Evolutionary conservation across 805 yeast genomes (phyloP).

Genomic region (Candida methanosorbosa): DNA sequence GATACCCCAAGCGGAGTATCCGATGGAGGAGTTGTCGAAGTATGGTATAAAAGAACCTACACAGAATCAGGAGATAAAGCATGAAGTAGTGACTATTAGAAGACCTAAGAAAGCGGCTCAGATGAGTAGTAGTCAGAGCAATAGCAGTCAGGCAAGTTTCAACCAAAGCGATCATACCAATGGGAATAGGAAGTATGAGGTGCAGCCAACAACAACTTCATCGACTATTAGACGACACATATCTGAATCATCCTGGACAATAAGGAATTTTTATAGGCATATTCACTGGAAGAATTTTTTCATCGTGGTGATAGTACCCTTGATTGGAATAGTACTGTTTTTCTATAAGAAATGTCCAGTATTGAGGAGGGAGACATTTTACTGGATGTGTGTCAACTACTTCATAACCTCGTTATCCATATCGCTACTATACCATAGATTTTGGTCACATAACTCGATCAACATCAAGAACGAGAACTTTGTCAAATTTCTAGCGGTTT

Average conservation of each 20-base stretch:
- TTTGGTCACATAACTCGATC: conserved; percentile 59
- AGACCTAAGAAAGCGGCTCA: not conserved
- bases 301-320: conserved; percentile 49
- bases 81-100: not conserved
- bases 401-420: conserved; percentile 57
- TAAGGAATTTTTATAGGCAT: conserved; percentile 61
- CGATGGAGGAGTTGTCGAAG: conserved; percentile 17
- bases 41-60: not conserved
- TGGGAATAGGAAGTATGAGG: not conserved
- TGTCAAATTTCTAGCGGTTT: conserved; percentile 41
- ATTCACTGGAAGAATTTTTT: conserved; percentile 67
- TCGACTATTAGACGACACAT: conserved; percentile 34
- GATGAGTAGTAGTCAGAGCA: not conserved
- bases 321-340: conserved; percentile 14
- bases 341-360: conserved; percentile 5
- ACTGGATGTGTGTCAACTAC: conserved; percentile 49
- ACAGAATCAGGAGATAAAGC: not conserved
- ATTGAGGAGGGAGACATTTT: conserved; percentile 26
- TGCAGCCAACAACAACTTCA: conserved; percentile 7
- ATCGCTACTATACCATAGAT: conserved; percentile 78
- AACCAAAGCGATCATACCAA: too few species aligned
- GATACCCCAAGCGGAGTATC: conserved; percentile 22
- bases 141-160: not conserved
- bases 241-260: conserved; percentile 70
- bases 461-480: conserved; percentile 32